phyloP scores from a whole-genome alignment of 1,139 yeast species.

The Nakaseomyces kungkrabaensis region DNA sequence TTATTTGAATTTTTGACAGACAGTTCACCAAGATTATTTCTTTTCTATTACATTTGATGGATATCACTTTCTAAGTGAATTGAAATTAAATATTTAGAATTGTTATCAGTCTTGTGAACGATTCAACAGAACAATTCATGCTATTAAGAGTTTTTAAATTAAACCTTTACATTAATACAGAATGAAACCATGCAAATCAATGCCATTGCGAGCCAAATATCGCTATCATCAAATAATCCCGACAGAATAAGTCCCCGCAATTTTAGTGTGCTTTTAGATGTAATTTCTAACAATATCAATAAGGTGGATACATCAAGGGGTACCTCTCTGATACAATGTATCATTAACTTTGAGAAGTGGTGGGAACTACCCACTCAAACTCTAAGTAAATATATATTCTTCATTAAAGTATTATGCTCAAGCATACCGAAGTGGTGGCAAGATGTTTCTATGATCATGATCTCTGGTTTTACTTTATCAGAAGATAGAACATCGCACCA shows the following conservation, averaged over 20 bases:
- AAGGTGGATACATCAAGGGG: conserved; percentile 39
- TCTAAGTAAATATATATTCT: conserved; percentile 51
- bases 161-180: conserved; percentile 6
- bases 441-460: conserved; percentile 61
- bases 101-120: too few species aligned
- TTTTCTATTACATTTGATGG: too few species aligned
- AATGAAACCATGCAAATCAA: conserved; percentile 37
- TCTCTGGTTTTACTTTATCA: conserved; percentile 44
- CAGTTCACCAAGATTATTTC: too few species aligned
- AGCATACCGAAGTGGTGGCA: conserved; percentile 84
- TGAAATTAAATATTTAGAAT: too few species aligned
- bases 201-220: conserved; percentile 37
- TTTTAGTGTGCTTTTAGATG: conserved; percentile 36
- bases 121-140: too few species aligned
- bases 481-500: conserved; percentile 38
- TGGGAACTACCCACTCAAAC: conserved; percentile 34
- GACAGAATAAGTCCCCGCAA: conserved; percentile 37
- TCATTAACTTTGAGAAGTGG: conserved; percentile 51
- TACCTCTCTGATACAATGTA: conserved; percentile 38
- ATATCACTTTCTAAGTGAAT: too few species aligned
- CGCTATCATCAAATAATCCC: conserved; percentile 33
- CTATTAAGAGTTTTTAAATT: too few species aligned
- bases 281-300: conserved; percentile 43
- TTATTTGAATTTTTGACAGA: too few species aligned
- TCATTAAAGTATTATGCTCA: conserved; percentile 68